Conservation (phyloP, 1,284 basidiomycete species). For the Athelia sp. region DNA sequence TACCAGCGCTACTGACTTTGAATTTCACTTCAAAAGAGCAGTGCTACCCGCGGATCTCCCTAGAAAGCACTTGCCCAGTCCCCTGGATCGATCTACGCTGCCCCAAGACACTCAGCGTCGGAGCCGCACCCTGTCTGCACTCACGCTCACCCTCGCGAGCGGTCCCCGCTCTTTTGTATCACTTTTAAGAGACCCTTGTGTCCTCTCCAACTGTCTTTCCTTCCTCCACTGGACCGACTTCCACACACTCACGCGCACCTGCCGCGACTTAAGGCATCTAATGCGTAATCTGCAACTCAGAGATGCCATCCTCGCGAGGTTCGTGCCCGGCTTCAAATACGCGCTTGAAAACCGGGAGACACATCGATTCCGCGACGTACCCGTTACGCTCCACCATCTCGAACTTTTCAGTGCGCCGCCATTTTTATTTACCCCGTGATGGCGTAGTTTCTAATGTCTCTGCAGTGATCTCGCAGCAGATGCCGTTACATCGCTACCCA, state of each 20-base stretch:
- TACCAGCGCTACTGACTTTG: not conserved
- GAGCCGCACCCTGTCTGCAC: not conserved
- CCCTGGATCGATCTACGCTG: not conserved
- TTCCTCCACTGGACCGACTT: conserved; percentile 50
- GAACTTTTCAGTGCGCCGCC: conserved; percentile 52
- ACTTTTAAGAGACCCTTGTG: conserved; percentile 31
- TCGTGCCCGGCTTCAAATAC: conserved; percentile 51
- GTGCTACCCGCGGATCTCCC: not conserved
- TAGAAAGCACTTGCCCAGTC: not conserved
- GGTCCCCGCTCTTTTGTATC: conserved; percentile 14
- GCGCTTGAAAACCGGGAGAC: conserved; percentile 37
- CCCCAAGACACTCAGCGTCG: not conserved
- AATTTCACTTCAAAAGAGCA: not conserved
- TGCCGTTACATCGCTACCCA: conserved; percentile 55
- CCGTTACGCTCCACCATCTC: conserved; percentile 51
- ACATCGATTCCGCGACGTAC: conserved; percentile 37
- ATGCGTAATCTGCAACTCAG: conserved; percentile 36
- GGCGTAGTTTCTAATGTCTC: not conserved
- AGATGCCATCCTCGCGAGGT: conserved; percentile 52
- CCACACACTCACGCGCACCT: conserved; percentile 46
- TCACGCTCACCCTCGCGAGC: not conserved
- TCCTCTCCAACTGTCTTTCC: conserved; percentile 39
- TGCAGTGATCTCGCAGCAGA: conserved; percentile 56
- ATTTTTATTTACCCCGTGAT: conserved; percentile 8
- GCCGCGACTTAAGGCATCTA: conserved; percentile 38